Conservation (phyloP, 2,329 filamentous ascomycete species). For the Pseudocercospora musae region DNA sequence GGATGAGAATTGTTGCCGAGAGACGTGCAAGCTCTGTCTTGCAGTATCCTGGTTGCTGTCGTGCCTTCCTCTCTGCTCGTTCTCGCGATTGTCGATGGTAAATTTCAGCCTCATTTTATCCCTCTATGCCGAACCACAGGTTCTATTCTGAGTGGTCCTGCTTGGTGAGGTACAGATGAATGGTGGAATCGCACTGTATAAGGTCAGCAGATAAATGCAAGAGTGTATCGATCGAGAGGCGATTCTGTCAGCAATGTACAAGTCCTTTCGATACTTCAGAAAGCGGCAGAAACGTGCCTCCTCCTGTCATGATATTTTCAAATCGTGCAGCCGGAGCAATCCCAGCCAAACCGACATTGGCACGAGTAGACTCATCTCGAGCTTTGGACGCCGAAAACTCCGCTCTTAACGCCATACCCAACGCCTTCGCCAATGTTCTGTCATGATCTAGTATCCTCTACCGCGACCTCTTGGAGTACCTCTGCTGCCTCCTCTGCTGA, state of each 20-base stretch:
- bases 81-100: not conserved
- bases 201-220: not conserved
- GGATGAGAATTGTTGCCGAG: not conserved
- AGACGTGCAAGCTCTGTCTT: not conserved
- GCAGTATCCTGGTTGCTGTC: not conserved
- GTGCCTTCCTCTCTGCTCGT: not conserved
- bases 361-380: not conserved
- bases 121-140: too few relatives aligned
- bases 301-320: not conserved
- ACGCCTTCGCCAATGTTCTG: slow-evolving; percentile 3
- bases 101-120: too few relatives aligned
- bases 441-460: slow-evolving; percentile 34
- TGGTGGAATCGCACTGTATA: not conserved
- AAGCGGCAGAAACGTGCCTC: not conserved
- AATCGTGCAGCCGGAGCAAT: not conserved
- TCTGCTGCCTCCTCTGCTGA: slow-evolving; percentile 19
- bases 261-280: not conserved
- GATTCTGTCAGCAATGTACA: not conserved
- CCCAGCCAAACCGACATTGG: not conserved
- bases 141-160: too few relatives aligned
- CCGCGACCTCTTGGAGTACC: slow-evolving; percentile 34
- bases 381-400: not conserved
- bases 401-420: not conserved
- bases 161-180: not conserved
- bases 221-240: too few relatives aligned